phyloP scores from a whole-genome alignment of 1,284 basidiomycete genomes.

The Puccinia coronata region DNA sequence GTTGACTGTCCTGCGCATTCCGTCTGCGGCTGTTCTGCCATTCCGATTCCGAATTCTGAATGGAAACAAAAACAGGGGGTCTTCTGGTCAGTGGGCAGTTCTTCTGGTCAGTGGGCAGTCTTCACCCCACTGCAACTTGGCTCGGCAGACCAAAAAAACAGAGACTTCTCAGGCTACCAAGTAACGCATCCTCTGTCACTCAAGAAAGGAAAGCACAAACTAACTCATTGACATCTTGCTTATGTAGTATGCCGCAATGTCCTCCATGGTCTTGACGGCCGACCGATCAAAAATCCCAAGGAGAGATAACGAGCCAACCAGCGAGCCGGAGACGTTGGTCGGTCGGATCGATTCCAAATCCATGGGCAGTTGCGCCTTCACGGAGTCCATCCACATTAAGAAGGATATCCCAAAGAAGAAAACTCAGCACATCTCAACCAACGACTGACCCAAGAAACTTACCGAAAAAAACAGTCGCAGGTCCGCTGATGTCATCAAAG shows the following conservation, averaged over 20 bases:
- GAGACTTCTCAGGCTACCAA: slow-evolving; percentile 49
- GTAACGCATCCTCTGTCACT: slow-evolving; percentile 3
- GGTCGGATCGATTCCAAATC: slow-evolving; percentile 86
- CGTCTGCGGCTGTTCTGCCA: no score
- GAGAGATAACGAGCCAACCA: slow-evolving; percentile 84
- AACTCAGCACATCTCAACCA: slow-evolving; percentile 55
- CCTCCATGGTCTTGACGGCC: slow-evolving; percentile 56
- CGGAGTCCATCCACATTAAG: slow-evolving; percentile 69
- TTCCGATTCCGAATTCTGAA: no score
- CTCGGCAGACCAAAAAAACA: slow-evolving; percentile 44
- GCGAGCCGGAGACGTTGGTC: slow-evolving; percentile 86
- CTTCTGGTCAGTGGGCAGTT: no score
- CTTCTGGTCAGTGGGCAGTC: no score
- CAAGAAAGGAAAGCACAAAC: background rate
- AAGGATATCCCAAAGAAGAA: slow-evolving; percentile 94
- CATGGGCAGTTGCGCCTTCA: slow-evolving; percentile 88
- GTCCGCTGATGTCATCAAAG: slow-evolving; percentile 85
- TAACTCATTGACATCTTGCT: background rate
- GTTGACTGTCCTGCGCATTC: no score
- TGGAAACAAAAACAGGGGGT: no score
- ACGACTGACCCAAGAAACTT: slow-evolving; percentile 53
- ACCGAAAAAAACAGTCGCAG: slow-evolving; percentile 54
- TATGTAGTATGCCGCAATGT: slow-evolving; percentile 51
- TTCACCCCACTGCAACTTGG: background rate
- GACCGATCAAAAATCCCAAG: slow-evolving; percentile 54